phyloP scores from a whole-genome alignment of 225 moss, liverwort and hornwort species.

The Pseudoscleropodium purum region DNA sequence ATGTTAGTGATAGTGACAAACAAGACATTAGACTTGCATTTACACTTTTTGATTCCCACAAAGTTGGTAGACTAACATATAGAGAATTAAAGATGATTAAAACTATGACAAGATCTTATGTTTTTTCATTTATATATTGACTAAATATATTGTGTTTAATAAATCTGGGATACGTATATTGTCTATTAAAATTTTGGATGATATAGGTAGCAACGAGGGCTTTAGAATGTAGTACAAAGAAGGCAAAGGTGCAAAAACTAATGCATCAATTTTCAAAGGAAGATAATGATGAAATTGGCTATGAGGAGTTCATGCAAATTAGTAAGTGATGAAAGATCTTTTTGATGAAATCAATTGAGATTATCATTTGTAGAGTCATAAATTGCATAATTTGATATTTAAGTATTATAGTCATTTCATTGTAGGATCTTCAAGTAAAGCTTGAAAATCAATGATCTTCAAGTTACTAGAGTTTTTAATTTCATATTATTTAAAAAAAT shows the following conservation, averaged over 20 bases:
- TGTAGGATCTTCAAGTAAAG: neutral
- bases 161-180: neutral
- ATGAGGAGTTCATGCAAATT: constrained; percentile 64
- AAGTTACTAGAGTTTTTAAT: neutral
- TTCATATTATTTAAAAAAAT: neutral
- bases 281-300: constrained; percentile 47
- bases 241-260: constrained; percentile 38
- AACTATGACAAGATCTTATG: neutral
- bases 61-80: constrained; percentile 32
- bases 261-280: constrained; percentile 62
- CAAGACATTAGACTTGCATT: constrained; percentile 55
- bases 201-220: constrained; percentile 46
- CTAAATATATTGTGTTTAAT: neutral
- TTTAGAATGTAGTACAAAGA: constrained; percentile 48
- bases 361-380: neutral
- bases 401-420: no score
- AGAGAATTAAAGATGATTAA: constrained; percentile 51
- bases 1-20: constrained; percentile 40
- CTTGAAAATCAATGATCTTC: neutral
- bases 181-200: neutral
- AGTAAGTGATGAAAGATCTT: constrained; percentile 2
- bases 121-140: neutral
- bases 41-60: constrained; percentile 46
- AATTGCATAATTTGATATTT: neutral
- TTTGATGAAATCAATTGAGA: neutral